Evolutionary conservation across 139 green algal genomes (phyloP).

Genomic region (Picochlorum sp.): DNA sequence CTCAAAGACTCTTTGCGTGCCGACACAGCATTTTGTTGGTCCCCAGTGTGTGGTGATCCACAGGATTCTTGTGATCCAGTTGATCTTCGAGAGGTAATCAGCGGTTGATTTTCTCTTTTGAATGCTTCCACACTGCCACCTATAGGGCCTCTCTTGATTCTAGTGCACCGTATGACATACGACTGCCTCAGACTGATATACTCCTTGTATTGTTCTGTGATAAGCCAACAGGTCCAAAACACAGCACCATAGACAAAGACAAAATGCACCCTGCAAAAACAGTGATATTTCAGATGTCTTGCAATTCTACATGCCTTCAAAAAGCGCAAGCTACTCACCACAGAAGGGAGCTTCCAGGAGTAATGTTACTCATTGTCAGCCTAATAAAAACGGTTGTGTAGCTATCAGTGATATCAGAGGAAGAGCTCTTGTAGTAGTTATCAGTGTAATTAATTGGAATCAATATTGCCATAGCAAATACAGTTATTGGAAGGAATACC

Average conservation of each 20-base stretch:
- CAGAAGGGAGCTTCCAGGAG: slow-evolving; percentile 1
- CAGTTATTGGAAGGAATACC: slow-evolving; percentile 31
- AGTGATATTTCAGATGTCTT: too few relatives aligned
- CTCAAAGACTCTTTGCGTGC: too few relatives aligned
- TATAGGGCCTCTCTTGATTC: not conserved
- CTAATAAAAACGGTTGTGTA: slow-evolving; percentile 19
- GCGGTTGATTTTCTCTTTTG: not conserved
- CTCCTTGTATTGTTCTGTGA: slow-evolving; percentile 28
- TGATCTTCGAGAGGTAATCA: not conserved
- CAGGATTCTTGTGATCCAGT: too few relatives aligned
- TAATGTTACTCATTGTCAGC: slow-evolving; percentile 28
- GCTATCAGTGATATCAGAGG: not conserved
- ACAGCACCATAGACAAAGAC: slow-evolving; percentile 14
- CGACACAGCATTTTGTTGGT: too few relatives aligned
- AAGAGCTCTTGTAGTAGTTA: not conserved
- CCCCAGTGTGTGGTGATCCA: too few relatives aligned
- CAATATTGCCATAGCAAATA: slow-evolving; percentile 17
- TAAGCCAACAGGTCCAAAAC: slow-evolving; percentile 17
- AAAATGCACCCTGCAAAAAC: slow-evolving; percentile 28
- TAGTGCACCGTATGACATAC: slow-evolving; percentile 14
- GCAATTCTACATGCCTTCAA: too few relatives aligned
- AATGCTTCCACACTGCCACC: not conserved
- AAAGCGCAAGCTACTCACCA: too few relatives aligned
- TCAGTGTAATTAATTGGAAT: slow-evolving; percentile 18
- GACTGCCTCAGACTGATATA: slow-evolving; percentile 25